Conservation (phyloP, 169 alveolate species). For the Miamiensis avidus region DNA sequence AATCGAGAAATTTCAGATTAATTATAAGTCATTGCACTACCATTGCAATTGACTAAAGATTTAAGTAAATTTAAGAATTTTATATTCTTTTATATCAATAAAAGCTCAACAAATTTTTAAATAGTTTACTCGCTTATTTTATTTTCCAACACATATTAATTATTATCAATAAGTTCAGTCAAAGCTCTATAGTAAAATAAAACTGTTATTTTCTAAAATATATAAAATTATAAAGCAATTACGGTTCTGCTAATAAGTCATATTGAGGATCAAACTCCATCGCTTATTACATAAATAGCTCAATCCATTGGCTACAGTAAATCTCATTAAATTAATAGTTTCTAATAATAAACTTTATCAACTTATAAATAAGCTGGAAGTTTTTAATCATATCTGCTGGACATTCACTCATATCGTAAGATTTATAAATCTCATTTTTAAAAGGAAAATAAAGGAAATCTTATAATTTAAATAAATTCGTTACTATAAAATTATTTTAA, state of each 20-base stretch:
- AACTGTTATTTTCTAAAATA: too few species aligned
- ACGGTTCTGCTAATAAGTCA: conserved; percentile 3
- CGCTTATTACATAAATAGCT: not conserved
- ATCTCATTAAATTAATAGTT: not conserved
- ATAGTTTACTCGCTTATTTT: not conserved
- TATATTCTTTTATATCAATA: not conserved
- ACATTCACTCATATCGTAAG: not conserved
- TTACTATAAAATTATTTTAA: too few species aligned
- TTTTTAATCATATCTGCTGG: not conserved
- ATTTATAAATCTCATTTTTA: not conserved
- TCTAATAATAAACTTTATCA: conserved; percentile 1
- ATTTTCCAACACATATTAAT: not conserved
- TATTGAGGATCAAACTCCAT: conserved; percentile 1
- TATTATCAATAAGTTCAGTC: conserved; percentile 3
- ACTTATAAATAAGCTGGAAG: not conserved
- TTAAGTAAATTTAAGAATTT: conserved; percentile 2
- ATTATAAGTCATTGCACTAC: not conserved
- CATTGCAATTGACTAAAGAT: not conserved
- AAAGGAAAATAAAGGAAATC: conserved; percentile 1
- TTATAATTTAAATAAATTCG: too few species aligned
- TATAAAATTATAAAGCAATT: too few species aligned
- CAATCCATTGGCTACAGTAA: not conserved
- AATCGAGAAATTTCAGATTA: too few species aligned
- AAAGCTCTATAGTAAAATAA: too few species aligned
- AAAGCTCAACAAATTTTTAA: not conserved